A percentile compares a stretch with the other conserved stretches of the same genome.
These are phyloP conservation scores for Trypanosoma cruzi DNA, from an alignment of 208 protist genomes.

Conservation along the genomic window DNA sequence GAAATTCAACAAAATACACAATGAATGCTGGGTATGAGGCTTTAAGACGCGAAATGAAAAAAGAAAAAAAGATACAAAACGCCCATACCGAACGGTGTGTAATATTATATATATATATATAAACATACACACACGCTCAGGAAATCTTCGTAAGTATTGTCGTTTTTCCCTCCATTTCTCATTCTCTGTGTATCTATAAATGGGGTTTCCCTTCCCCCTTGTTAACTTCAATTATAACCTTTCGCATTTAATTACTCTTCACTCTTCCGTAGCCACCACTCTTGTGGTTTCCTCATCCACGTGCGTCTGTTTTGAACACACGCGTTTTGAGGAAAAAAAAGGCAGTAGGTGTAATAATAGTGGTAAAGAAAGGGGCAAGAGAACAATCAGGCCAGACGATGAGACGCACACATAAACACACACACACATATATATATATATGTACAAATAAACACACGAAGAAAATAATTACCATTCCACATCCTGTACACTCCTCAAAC, in stretches of 20 bases:
- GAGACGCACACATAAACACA: neutral
- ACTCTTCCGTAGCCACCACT: neutral
- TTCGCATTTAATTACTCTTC: neutral
- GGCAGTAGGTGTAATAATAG: neutral
- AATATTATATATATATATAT: neutral
- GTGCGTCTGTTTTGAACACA: neutral
- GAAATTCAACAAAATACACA: neutral
- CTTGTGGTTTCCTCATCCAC: neutral
- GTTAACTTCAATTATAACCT: neutral
- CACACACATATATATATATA: no score
- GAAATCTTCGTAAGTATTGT: no score
- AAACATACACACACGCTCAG: no score
- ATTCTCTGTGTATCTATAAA: slow-evolving; percentile 1
- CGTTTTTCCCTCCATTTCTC: no score
- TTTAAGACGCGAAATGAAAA: no score
- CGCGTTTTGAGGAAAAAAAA: neutral
- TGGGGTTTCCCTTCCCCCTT: neutral
- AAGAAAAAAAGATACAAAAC: neutral
- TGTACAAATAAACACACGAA: no score
- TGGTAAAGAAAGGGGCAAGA: neutral
- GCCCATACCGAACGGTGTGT: neutral
- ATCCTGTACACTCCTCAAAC: slow-evolving; percentile 1
- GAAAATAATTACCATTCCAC: slow-evolving; percentile 14
- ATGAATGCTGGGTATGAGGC: no score
- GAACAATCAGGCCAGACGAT: neutral